Evolutionary conservation across 805 yeast genomes (phyloP).

Genomic region (Barnettozyma sp.): DNA sequence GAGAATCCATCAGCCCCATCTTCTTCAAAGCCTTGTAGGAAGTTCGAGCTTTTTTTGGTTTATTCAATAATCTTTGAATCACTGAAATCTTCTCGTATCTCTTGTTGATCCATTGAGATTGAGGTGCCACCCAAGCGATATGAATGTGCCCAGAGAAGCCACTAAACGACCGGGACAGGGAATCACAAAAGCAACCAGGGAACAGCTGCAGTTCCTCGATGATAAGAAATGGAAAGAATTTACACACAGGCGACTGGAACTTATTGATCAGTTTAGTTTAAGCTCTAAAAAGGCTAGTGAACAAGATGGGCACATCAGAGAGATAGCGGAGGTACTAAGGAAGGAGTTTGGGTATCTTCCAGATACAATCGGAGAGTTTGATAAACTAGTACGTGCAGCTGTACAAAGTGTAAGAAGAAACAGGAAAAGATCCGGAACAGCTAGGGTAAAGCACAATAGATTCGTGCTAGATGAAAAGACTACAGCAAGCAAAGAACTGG

Average conservation of each 20-base stretch:
- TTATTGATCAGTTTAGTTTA: constrained; percentile 66
- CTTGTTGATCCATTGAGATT: neutral
- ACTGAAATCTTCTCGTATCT: neutral
- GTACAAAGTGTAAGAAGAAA: constrained; percentile 89
- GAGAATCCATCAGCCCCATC: no score
- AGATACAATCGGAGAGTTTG: constrained; percentile 63
- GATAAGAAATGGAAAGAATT: constrained; percentile 84
- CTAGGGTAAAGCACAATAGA: constrained; percentile 19
- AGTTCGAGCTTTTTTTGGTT: no score
- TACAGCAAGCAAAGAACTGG: constrained; percentile 6
- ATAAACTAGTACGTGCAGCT: constrained; percentile 85
- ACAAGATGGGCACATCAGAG: constrained; percentile 75
- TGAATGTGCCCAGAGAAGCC: constrained; percentile 1
- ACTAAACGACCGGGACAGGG: constrained; percentile 24
- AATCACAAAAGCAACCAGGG: constrained; percentile 36
- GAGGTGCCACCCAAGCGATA: neutral
- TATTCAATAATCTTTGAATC: no score
- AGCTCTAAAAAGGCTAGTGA: constrained; percentile 79
- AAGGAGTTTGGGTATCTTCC: constrained; percentile 68
- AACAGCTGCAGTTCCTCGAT: constrained; percentile 65
- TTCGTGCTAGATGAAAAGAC: constrained; percentile 15
- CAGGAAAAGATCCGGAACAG: constrained; percentile 51
- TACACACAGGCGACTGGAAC: constrained; percentile 81
- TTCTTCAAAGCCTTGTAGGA: no score
- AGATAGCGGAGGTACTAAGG: constrained; percentile 71